These are phyloP conservation scores for Leccinum uliginosum DNA, from an alignment of 768 basidiomycete species.

Conservation along the genomic window DNA sequence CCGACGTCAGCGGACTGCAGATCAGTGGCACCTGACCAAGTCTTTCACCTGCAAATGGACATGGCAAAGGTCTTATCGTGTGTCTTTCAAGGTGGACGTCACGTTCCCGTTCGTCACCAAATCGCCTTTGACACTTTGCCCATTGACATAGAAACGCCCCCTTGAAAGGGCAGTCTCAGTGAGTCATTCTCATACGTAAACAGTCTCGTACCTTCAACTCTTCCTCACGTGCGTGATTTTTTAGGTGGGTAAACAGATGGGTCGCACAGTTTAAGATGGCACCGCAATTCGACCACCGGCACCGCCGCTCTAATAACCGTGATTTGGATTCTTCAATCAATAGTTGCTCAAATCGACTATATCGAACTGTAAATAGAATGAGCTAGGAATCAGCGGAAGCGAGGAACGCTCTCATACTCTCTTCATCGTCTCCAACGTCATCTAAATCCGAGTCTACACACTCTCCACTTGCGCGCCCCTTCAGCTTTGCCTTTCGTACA, in stretches of 20 bases:
- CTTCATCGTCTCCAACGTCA: constrained; percentile 20
- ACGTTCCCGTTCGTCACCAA: constrained; percentile 34
- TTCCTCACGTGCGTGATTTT: constrained; percentile 32
- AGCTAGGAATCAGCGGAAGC: constrained; percentile 22
- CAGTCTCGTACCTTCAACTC: constrained; percentile 25
- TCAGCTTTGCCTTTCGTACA: constrained; percentile 20
- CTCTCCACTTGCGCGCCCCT: constrained; percentile 7
- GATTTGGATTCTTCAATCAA: constrained; percentile 46
- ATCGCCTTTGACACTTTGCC: constrained; percentile 49
- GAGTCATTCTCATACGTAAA: not conserved
- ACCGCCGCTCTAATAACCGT: constrained; percentile 43
- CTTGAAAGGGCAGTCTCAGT: constrained; percentile 20
- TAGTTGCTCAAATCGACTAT: constrained; percentile 35
- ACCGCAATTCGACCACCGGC: constrained; percentile 59
- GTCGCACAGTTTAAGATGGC: constrained; percentile 50
- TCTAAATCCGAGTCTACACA: constrained; percentile 18
- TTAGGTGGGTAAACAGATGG: constrained; percentile 48
- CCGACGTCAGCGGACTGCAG: constrained; percentile 7
- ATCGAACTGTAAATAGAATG: constrained; percentile 36
- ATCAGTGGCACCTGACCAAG: not conserved
- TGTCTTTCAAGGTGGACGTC: constrained; percentile 53
- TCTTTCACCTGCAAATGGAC: constrained; percentile 40
- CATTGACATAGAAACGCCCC: constrained; percentile 48
- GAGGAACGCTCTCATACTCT: constrained; percentile 28
- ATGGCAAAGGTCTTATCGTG: constrained; percentile 27